phyloP scores from a whole-genome alignment of 345 rosid species.

The Erucastrum elatum region DNA sequence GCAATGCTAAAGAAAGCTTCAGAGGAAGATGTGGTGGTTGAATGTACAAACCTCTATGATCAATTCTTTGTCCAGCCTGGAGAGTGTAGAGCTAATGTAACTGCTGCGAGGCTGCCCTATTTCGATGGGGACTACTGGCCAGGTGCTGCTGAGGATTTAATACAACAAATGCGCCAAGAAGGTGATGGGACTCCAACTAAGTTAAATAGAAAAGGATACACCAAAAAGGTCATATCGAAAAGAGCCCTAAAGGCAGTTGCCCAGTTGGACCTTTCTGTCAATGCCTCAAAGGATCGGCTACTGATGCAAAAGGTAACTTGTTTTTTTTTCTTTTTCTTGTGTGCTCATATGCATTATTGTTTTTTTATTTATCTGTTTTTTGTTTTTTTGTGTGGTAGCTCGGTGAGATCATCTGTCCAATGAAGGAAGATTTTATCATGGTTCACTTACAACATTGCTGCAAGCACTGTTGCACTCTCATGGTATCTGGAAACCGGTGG shows the following conservation, averaged over 20 bases:
- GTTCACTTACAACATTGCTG: constrained; percentile 92
- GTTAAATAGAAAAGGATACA: constrained; percentile 68
- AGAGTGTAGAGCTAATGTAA: constrained; percentile 78
- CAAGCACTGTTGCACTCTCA: constrained; percentile 69
- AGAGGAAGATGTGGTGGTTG: constrained; percentile 77
- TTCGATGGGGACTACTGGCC: constrained; percentile 99
- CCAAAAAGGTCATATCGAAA: constrained; percentile 75
- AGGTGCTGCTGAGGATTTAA: constrained; percentile 86
- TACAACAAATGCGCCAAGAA: constrained; percentile 75
- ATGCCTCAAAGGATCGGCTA: constrained; percentile 84
- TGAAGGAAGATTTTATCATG: constrained; percentile 99
- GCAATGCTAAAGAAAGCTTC: constrained; percentile 79
- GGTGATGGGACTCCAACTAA: constrained; percentile 69
- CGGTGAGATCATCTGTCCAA: constrained; percentile 82
- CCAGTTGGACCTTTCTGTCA: constrained; percentile 80
- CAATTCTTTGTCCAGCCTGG: constrained; percentile 78
- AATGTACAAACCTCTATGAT: constrained; percentile 76
- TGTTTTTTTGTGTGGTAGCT: constrained; percentile 50
- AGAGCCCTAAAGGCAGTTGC: constrained; percentile 85
- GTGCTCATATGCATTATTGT: background rate
- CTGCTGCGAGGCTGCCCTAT: constrained; percentile 94
- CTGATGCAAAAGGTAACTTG: constrained; percentile 79
- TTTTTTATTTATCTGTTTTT: background rate
- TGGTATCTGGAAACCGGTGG: constrained; percentile 88
- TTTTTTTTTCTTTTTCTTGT: too few species aligned